Base-by-base conservation (phyloP, 2,329 filamentous ascomycete species). In the Penicillium sp. region DNA sequence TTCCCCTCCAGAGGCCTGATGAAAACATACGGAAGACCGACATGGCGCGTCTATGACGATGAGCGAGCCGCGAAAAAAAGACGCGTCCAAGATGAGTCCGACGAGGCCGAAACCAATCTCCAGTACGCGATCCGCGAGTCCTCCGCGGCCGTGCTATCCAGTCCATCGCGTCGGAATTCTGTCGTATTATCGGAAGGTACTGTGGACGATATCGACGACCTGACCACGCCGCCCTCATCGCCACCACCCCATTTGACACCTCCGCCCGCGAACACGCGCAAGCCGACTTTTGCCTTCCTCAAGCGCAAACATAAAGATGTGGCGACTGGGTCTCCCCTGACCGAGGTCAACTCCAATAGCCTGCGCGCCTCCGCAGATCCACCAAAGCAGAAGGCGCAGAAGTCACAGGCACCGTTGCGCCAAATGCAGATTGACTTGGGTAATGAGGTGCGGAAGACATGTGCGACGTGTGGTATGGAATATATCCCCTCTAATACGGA, bases 361-460 rank as follows among this genome's bases (percentile, higher is more conserved):
- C 72, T 77, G 49, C 74, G 75, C 54, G 64, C 75, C 46, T 73
- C 73, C n/a, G 63, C 62, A 26, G 75, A 77, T 27, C 69, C 73
- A 23, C 72, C 74, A 14, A 73, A 73, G 61, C 75, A 76, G 45
- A 60, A 66, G 48, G 67, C 27, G 3, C 50, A 53, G 31, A 72
- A 44, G 14, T 14, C 71, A 46, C 73, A 63, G 54, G 67, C 68
- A 5, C 67, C 68, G 8, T 65, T 87, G 57, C 81, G 81, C 50
- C 85, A 88, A 67, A 85, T 85, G 77, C 83, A 85, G 63, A 80
- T 88, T 58, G 84, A 85, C 63, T 75, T 88, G 13, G 85, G 84
- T 2, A 76, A 78, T 39, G 79, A 83, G 43, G 74, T 81, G 39
- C 79, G 83, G 47, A 83, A 82, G 62, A 83, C 80, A 11, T 89